phyloP scores from a whole-genome alignment of 176 grass and related monocot genomes.

The Olyra latifolia region DNA sequence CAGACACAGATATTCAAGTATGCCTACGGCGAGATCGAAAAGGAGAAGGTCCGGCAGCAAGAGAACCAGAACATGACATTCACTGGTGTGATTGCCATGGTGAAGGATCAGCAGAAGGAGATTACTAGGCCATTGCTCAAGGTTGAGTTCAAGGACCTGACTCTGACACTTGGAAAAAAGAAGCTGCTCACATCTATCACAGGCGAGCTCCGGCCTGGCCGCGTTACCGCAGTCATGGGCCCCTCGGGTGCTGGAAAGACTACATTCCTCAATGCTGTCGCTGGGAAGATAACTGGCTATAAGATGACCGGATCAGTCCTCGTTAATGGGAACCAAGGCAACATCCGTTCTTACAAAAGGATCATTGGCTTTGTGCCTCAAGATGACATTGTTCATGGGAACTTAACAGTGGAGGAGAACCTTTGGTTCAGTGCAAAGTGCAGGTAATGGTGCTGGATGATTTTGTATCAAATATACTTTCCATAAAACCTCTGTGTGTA shows the following conservation, averaged over 20 bases:
- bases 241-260: constrained; percentile 97
- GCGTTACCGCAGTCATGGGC: constrained; percentile 88
- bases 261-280: constrained; percentile 88
- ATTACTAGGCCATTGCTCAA: constrained; percentile 69
- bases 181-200: constrained; percentile 79
- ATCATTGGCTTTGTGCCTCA: constrained; percentile 97
- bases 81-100: constrained; percentile 64
- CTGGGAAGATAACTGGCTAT: constrained; percentile 81
- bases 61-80: constrained; percentile 76
- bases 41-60: constrained; percentile 67
- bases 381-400: constrained; percentile 92
- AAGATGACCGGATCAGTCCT: constrained; percentile 66
- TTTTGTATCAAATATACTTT: background rate
- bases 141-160: constrained; percentile 84
- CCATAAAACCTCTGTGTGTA: background rate
- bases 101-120: constrained; percentile 40
- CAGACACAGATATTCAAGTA: constrained; percentile 77
- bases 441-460: constrained; percentile 59
- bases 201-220: constrained; percentile 71
- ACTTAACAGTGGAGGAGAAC: constrained; percentile 96
- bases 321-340: constrained; percentile 62
- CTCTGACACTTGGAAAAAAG: constrained; percentile 70
- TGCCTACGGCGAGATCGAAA: constrained; percentile 83
- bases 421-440: constrained; percentile 97
- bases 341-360: constrained; percentile 83